phyloP scores from a whole-genome alignment of 2,329 filamentous ascomycete genomes.

The Nemania abortiva region DNA sequence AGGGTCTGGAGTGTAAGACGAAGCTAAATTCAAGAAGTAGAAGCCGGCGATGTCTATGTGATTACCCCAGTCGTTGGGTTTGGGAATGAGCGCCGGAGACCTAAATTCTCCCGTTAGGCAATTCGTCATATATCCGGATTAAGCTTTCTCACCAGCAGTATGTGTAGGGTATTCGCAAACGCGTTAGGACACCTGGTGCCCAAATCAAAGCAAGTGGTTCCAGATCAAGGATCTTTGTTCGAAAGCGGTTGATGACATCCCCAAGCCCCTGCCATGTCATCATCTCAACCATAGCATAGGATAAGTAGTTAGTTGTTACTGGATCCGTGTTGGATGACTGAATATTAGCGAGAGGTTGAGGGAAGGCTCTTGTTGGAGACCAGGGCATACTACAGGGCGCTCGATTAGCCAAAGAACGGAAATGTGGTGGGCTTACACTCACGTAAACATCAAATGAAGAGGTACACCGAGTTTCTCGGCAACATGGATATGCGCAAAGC shows the following conservation, averaged over 20 bases:
- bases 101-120: slow-evolving; percentile 35
- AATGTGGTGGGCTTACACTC: slow-evolving; percentile 38
- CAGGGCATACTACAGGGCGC: slow-evolving; percentile 76
- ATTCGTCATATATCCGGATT: background rate
- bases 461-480: slow-evolving; percentile 74
- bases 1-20: slow-evolving; percentile 51
- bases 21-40: slow-evolving; percentile 62
- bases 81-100: slow-evolving; percentile 61
- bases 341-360: slow-evolving; percentile 87
- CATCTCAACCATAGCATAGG: slow-evolving; percentile 88
- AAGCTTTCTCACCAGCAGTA: slow-evolving; percentile 79
- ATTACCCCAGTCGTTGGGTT: slow-evolving; percentile 65
- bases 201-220: slow-evolving; percentile 83
- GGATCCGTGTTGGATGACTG: slow-evolving; percentile 76
- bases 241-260: slow-evolving; percentile 90
- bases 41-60: slow-evolving; percentile 67
- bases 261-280: slow-evolving; percentile 94
- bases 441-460: slow-evolving; percentile 81
- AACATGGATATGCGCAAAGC: slow-evolving; percentile 74
- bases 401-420: slow-evolving; percentile 23
- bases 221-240: slow-evolving; percentile 75
- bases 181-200: slow-evolving; percentile 82
- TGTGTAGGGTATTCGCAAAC: slow-evolving; percentile 83
- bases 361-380: slow-evolving; percentile 86
- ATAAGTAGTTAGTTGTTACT: slow-evolving; percentile 77